phyloP scores from a whole-genome alignment of 164 flowering plant genomes.

The Vitis riparia region DNA sequence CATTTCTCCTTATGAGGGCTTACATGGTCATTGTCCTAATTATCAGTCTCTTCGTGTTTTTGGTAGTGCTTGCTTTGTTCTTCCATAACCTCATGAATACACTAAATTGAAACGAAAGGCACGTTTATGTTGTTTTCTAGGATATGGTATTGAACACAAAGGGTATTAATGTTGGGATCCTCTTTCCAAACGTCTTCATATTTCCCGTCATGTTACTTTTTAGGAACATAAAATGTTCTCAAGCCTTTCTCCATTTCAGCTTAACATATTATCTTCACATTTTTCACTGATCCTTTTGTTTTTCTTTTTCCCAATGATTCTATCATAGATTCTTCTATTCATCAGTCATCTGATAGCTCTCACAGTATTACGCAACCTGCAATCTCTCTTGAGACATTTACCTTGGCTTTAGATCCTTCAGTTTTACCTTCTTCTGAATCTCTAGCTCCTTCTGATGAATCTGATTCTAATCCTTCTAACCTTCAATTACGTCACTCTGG shows the following conservation, averaged over 20 bases:
- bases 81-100: conserved; percentile 13
- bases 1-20: conserved; percentile 3
- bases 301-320: background rate
- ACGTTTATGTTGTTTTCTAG: conserved; percentile 8
- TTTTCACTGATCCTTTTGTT: background rate
- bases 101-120: conserved; percentile 14
- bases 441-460: background rate
- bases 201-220: background rate
- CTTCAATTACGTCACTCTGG: no score
- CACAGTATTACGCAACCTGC: no score
- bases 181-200: background rate
- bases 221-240: background rate
- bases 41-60: conserved; percentile 6
- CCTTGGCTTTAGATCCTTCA: no score
- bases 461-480: no score
- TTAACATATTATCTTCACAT: background rate
- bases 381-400: no score
- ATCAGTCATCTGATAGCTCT: no score
- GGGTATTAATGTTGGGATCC: background rate
- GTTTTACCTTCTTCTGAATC: no score
- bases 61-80: conserved; percentile 25
- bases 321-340: no score
- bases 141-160: conserved; percentile 16
- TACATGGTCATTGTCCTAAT: no score
- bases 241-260: background rate